phyloP scores from a whole-genome alignment of 2,329 filamentous ascomycete species.

The Fusarium duplospermum region DNA sequence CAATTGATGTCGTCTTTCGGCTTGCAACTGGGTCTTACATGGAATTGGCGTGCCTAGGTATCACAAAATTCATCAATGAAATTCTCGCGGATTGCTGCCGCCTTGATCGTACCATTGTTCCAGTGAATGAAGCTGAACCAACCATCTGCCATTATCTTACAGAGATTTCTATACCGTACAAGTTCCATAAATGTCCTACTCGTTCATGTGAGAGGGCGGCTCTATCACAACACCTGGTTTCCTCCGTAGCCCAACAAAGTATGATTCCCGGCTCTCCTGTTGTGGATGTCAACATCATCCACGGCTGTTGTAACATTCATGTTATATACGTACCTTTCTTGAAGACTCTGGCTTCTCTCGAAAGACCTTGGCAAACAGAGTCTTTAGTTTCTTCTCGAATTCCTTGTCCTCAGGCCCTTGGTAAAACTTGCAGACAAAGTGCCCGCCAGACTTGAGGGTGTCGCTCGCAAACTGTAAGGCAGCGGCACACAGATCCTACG shows the following conservation, averaged over 20 bases:
- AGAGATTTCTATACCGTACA: neutral
- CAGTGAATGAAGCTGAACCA: neutral
- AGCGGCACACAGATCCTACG: conserved; percentile 87
- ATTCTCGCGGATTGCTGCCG: conserved; percentile 44
- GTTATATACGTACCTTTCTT: conserved; percentile 69
- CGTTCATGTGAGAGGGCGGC: neutral
- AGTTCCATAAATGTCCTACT: neutral
- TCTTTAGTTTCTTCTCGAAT: conserved; percentile 79
- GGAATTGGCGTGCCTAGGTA: conserved; percentile 62
- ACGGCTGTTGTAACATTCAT: neutral
- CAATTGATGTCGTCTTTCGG: conserved; percentile 46
- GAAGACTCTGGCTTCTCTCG: conserved; percentile 94
- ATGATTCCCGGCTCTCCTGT: conserved; percentile 75
- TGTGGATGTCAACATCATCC: conserved; percentile 2
- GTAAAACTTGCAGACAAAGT: conserved; percentile 98
- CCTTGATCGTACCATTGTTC: conserved; percentile 33
- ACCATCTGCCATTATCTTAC: neutral
- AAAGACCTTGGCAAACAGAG: conserved; percentile 82
- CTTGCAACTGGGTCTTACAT: conserved; percentile 54
- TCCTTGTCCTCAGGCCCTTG: conserved; percentile 87
- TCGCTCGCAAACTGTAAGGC: conserved; percentile 88
- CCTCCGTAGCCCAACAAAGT: conserved; percentile 82
- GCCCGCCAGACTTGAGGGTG: conserved; percentile 82
- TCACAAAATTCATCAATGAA: conserved; percentile 54
- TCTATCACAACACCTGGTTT: conserved; percentile 59